phyloP scores from a whole-genome alignment of 306 rosid genomes.

The Sphenostylis stenocarpa region DNA sequence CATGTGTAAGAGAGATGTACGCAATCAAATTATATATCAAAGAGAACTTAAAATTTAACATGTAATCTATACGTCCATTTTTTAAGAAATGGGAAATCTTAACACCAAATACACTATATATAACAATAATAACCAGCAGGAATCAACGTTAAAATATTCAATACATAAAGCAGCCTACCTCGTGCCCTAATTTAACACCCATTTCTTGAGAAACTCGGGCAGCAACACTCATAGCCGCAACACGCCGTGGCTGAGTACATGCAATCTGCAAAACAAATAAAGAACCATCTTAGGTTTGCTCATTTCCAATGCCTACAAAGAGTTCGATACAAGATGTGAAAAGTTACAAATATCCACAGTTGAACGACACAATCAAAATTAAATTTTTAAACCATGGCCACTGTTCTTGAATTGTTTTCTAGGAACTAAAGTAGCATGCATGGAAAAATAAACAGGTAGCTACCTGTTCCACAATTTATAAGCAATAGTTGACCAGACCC shows the following conservation, averaged over 20 bases:
- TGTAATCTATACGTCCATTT: conserved; percentile 1
- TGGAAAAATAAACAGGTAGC: conserved; percentile 5
- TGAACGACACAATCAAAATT: neutral
- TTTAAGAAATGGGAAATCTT: neutral
- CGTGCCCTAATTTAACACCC: conserved; percentile 96
- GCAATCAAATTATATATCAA: neutral
- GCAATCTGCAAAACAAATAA: conserved; percentile 64
- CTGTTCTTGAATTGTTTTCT: neutral
- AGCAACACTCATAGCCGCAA: conserved; percentile 99
- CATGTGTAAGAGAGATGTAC: neutral
- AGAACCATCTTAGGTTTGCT: neutral
- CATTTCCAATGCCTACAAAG: conserved; percentile 17
- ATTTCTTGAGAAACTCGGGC: conserved; percentile 98
- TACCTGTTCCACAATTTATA: conserved; percentile 13
- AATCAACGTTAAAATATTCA: conserved; percentile 10
- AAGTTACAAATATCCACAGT: conserved; percentile 1
- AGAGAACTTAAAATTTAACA: conserved; percentile 11
- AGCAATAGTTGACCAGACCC: neutral
- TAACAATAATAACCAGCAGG: conserved; percentile 10
- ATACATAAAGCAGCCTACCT: conserved; percentile 48
- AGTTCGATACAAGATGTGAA: neutral
- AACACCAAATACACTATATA: neutral
- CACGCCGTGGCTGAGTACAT: conserved; percentile 97
- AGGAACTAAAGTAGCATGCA: neutral
- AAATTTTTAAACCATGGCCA: neutral